phyloP scores from a whole-genome alignment of 2,329 filamentous ascomycete species.

The Aspergillus jensenii region DNA sequence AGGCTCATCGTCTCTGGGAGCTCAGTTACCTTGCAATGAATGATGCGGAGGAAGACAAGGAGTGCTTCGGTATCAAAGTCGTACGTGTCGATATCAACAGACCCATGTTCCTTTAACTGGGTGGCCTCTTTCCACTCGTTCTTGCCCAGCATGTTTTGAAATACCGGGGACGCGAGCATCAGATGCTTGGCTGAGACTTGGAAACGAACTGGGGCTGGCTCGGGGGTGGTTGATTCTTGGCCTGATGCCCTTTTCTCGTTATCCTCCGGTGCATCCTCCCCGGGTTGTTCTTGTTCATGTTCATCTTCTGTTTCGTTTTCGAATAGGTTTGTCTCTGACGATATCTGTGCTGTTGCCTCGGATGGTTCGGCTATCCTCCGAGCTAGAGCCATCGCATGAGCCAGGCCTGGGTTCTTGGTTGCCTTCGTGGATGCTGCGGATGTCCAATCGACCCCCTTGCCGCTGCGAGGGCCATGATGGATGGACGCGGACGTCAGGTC shows the following conservation, averaged over 20 bases:
- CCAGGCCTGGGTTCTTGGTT: too few species aligned
- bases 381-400: too few species aligned
- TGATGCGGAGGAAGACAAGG: slow-evolving; percentile 10
- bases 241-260: too few species aligned
- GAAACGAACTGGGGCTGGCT: background rate
- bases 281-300: too few species aligned
- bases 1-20: slow-evolving; percentile 8
- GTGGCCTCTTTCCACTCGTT: slow-evolving; percentile 14
- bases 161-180: slow-evolving; percentile 17
- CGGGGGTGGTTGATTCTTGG: too few species aligned
- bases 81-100: slow-evolving; percentile 10
- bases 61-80: slow-evolving; percentile 11
- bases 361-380: background rate
- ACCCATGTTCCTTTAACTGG: background rate
- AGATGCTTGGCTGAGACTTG: slow-evolving; percentile 11
- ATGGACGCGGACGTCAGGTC: accelerated
- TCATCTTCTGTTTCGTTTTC: too few species aligned
- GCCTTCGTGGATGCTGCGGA: too few species aligned
- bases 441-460: background rate
- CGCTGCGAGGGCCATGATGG: too few species aligned
- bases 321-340: background rate
- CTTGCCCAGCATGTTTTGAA: slow-evolving; percentile 9
- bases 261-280: too few species aligned
- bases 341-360: background rate
- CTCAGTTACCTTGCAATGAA: slow-evolving; percentile 11